A percentile compares a stretch with the other conserved stretches of the same genome.
These are phyloP conservation scores for Botryotinia globosa DNA, from an alignment of 2,329 filamentous ascomycete species.

Conservation along the genomic window DNA sequence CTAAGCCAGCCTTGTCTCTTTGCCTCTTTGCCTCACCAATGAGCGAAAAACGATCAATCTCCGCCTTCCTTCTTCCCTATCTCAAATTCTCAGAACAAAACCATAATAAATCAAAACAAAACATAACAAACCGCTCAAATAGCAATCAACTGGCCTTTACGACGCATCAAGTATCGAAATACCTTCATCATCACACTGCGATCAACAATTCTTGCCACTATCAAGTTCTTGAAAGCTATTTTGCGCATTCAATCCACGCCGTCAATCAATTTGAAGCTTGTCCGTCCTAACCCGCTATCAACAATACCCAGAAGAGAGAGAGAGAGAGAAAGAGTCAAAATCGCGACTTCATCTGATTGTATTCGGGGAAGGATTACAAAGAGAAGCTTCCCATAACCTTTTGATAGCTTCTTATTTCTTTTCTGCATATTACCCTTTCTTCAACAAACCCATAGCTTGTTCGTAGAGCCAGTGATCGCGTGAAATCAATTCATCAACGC, in stretches of 20 bases:
- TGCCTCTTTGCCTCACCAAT: background rate
- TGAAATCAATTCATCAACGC: conserved; percentile 32
- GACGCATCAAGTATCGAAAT: background rate
- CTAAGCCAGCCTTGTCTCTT: background rate
- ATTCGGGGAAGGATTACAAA: background rate
- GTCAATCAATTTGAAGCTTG: background rate
- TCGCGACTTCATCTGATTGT: conserved; percentile 5
- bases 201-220: background rate
- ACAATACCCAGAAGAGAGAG: background rate
- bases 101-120: background rate
- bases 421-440: conserved; percentile 6
- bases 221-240: background rate
- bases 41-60: conserved; percentile 2
- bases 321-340: background rate
- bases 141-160: background rate
- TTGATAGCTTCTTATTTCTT: conserved; percentile 13
- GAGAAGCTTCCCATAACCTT: conserved; percentile 13
- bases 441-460: conserved; percentile 33
- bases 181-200: background rate
- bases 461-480: conserved; percentile 39
- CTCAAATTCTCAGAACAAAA: background rate
- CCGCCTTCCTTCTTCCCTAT: conserved; percentile 3
- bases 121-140: background rate
- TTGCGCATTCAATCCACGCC: conserved; percentile 1
- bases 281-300: background rate